phyloP scores from a whole-genome alignment of 148 eudicot species.

The Rhododendron simsii region DNA sequence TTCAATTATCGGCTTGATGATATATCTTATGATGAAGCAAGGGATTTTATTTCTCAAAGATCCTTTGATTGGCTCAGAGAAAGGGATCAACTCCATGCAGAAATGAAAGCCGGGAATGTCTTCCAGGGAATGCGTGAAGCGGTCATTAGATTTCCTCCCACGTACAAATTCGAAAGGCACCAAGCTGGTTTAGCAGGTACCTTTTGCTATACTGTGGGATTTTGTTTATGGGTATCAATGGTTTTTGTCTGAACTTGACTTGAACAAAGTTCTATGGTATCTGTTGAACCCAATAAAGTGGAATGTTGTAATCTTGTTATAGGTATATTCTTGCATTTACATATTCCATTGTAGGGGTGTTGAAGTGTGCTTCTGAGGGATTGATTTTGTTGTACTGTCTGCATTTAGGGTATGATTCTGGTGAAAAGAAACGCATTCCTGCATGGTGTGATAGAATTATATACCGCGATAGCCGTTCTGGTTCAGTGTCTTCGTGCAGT shows the following conservation, averaged over 20 bases:
- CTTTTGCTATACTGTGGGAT: neutral
- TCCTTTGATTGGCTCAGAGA: constrained; percentile 94
- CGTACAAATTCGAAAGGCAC: constrained; percentile 87
- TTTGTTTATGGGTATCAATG: neutral
- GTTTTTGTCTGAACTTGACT: neutral
- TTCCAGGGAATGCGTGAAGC: constrained; percentile 99
- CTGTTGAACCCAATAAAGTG: neutral
- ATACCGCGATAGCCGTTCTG: constrained; percentile 81
- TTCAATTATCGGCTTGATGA: constrained; percentile 92
- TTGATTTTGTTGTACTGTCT: neutral
- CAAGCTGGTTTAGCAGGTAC: constrained; percentile 92
- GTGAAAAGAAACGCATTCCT: constrained; percentile 96
- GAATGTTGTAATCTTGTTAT: neutral
- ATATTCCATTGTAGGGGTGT: neutral
- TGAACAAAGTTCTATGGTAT: neutral
- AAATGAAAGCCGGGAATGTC: constrained; percentile 91
- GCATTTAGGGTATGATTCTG: constrained; percentile 84
- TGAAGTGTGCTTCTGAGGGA: neutral
- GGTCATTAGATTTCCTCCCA: constrained; percentile 76
- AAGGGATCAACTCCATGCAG: constrained; percentile 80
- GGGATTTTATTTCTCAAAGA: constrained; percentile 97
- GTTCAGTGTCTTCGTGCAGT: constrained; percentile 71
- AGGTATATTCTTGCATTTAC: neutral
- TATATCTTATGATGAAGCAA: constrained; percentile 95
- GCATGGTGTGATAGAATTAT: constrained; percentile 98